Conservation (phyloP, 148 eudicot genomes). For the Arbutus unedo region DNA sequence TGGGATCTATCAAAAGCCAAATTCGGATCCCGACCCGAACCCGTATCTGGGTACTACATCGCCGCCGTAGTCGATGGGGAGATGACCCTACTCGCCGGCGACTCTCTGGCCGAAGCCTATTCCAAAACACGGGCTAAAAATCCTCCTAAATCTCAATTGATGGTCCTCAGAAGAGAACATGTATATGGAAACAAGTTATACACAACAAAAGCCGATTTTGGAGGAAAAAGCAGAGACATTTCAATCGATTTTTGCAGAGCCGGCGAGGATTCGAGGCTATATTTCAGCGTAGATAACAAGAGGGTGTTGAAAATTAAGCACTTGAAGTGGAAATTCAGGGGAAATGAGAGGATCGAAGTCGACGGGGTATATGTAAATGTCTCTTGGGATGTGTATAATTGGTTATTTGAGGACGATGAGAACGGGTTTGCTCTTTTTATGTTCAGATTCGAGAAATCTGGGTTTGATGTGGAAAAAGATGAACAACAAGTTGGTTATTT, state of each 20-base stretch:
- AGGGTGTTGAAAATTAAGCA: constrained; percentile 57
- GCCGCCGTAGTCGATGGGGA: constrained; percentile 34
- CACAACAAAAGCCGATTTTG: constrained; percentile 39
- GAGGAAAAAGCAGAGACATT: constrained; percentile 38
- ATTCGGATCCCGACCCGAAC: constrained; percentile 64
- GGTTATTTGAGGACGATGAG: constrained; percentile 51
- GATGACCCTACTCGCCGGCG: constrained; percentile 48
- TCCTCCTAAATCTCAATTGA: constrained; percentile 12
- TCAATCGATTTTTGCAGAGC: constrained; percentile 44
- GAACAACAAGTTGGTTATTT: neutral
- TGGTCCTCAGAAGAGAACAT: constrained; percentile 66
- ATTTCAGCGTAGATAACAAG: constrained; percentile 44
- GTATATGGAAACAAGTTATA: constrained; percentile 47
- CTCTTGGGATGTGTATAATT: constrained; percentile 77
- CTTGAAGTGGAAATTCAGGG: constrained; percentile 80
- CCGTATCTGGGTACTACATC: constrained; percentile 62
- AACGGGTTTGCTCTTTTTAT: constrained; percentile 69
- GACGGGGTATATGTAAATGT: constrained; percentile 58
- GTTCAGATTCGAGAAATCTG: constrained; percentile 49
- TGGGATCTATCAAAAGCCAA: constrained; percentile 60
- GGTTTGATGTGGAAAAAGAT: constrained; percentile 6
- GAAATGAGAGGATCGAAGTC: constrained; percentile 61
- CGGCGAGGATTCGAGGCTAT: constrained; percentile 39
- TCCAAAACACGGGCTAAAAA: constrained; percentile 11
- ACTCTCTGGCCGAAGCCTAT: constrained; percentile 33